Conservation (phyloP, 2,329 filamentous ascomycete species). For the Dichotomopilus funicola region DNA sequence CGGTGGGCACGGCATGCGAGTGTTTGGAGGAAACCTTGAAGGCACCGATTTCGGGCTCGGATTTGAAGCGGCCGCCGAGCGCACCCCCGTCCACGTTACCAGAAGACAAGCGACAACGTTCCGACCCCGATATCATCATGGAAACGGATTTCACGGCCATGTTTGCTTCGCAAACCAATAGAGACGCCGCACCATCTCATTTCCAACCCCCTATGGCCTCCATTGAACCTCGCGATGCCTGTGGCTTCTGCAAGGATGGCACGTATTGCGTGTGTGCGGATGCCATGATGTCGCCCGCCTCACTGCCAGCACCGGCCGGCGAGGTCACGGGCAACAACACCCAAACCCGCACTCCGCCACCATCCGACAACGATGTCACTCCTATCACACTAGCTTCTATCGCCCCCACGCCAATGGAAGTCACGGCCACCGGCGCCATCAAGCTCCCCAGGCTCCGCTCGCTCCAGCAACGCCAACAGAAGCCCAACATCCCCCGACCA, state of each 20-base stretch:
- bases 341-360: conserved; percentile 51
- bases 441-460: conserved; percentile 46
- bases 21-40: conserved; percentile 58
- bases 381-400: too few species aligned
- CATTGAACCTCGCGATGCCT: conserved; percentile 56
- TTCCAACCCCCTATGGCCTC: conserved; percentile 27
- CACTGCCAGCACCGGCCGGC: conserved; percentile 34
- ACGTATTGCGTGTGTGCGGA: conserved; percentile 80
- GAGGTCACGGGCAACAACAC: conserved; percentile 34
- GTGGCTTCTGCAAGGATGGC: conserved; percentile 76
- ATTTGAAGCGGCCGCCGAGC: conserved; percentile 44
- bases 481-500: too few species aligned
- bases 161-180: conserved; percentile 36
- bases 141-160: conserved; percentile 70
- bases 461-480: conserved; percentile 18
- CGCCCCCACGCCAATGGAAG: conserved; percentile 50
- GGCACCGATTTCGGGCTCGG: conserved; percentile 31
- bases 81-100: conserved; percentile 39
- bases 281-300: conserved; percentile 23
- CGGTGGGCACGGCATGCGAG: conserved; percentile 54
- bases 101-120: conserved; percentile 50
- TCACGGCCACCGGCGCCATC: conserved; percentile 53
- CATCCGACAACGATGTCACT: conserved; percentile 52
- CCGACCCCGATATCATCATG: conserved; percentile 41
- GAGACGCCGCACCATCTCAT: conserved; percentile 19